phyloP scores from a whole-genome alignment of 768 basidiomycete species.

The Pisolithus orientalis region DNA sequence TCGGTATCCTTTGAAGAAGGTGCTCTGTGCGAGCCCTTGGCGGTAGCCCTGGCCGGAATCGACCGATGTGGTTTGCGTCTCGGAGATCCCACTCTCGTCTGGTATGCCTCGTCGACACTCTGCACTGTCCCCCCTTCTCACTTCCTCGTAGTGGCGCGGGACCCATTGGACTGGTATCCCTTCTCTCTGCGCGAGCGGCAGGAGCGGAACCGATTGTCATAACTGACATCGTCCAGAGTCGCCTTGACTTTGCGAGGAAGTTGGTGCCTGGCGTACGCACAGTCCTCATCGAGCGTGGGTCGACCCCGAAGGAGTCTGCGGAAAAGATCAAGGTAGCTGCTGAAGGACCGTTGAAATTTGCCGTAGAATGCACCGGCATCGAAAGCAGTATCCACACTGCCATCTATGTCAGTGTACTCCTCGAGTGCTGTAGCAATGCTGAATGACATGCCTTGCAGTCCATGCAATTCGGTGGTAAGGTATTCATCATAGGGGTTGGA shows the following conservation, averaged over 20 bases:
- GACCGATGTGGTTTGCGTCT: slow-evolving; percentile 60
- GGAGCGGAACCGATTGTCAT: slow-evolving; percentile 67
- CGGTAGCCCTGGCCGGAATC: slow-evolving; percentile 62
- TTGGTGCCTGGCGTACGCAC: slow-evolving; percentile 54
- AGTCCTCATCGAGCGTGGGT: slow-evolving; percentile 45
- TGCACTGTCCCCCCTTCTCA: slow-evolving; percentile 9
- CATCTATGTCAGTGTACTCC: slow-evolving; percentile 37
- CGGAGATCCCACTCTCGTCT: slow-evolving; percentile 57
- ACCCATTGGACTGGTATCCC: slow-evolving; percentile 57
- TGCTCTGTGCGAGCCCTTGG: slow-evolving; percentile 59
- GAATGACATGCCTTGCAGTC: slow-evolving; percentile 32
- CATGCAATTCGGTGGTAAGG: slow-evolving; percentile 58
- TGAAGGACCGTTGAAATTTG: slow-evolving; percentile 42
- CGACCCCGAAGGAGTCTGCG: slow-evolving; percentile 44
- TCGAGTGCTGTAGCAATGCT: neutral
- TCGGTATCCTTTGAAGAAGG: slow-evolving; percentile 63
- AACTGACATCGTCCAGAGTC: slow-evolving; percentile 59
- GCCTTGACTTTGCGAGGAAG: slow-evolving; percentile 60
- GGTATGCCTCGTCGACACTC: slow-evolving; percentile 30
- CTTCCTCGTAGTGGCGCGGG: slow-evolving; percentile 47
- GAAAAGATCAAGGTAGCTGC: slow-evolving; percentile 46
- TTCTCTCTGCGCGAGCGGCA: slow-evolving; percentile 60
- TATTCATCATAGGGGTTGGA: slow-evolving; percentile 67
- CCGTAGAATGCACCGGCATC: slow-evolving; percentile 60
- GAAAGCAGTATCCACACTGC: slow-evolving; percentile 59